phyloP scores from a whole-genome alignment of 306 rosid genomes.

The Amphicarpaea edgeworthii region DNA sequence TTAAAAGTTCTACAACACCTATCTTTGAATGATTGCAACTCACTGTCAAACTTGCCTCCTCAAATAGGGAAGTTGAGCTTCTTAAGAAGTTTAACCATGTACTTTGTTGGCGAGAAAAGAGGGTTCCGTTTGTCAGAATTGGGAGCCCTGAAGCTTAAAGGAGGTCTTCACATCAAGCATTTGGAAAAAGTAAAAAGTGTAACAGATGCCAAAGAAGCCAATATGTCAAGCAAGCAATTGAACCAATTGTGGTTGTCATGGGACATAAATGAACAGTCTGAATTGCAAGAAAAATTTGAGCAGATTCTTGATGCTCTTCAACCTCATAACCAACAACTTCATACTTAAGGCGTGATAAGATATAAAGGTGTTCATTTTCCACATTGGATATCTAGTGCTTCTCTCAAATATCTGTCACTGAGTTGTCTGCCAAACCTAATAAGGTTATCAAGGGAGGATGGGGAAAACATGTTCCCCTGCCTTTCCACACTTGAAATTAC shows the following conservation, averaged over 20 bases:
- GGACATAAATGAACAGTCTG: not conserved
- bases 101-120: too few relatives aligned
- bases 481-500: constrained; percentile 10
- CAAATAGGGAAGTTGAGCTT: too few relatives aligned
- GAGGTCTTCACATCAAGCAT: not conserved
- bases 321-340: constrained; percentile 26
- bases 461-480: constrained; percentile 17
- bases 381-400: not conserved
- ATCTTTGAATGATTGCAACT: not conserved
- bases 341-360: not conserved
- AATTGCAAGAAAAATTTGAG: constrained; percentile 23
- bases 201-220: not conserved
- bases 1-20: constrained; percentile 39
- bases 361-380: constrained; percentile 33
- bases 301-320: constrained; percentile 40
- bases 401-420: not conserved
- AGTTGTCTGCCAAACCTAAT: constrained; percentile 31
- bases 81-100: too few relatives aligned
- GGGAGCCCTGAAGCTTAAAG: not conserved
- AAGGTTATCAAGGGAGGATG: constrained; percentile 32
- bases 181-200: not conserved
- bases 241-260: not conserved
- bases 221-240: not conserved
- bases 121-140: too few relatives aligned
- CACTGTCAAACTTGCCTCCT: too few relatives aligned